Base-by-base conservation (phyloP, 148 eudicot species). In the Silene conica region DNA sequence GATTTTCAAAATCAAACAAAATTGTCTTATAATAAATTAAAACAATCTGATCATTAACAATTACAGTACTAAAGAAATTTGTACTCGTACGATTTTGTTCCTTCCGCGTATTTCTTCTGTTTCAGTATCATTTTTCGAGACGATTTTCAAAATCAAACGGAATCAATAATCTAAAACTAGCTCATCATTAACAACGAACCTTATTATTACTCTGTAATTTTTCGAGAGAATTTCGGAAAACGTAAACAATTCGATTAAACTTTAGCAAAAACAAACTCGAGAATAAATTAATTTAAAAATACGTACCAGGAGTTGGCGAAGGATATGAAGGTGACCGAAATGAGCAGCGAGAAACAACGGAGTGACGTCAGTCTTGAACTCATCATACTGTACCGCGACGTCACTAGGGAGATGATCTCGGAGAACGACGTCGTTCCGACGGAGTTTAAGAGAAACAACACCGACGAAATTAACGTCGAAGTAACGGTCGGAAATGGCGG, bases 401-500 rank as follows among this genome's bases (percentile, higher is more conserved):
- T 84, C 91, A 62, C 72, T 85, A 13, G 93, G 79, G 67, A 73
- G 73, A 21, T 88, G 85, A 63, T 90, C 94, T 25, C 77, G 81
- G 59, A 85, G 74, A 14, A 80, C 25, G 12, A 92, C 73, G 61
- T 78, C 89, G 61, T 84, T 64, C 38, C 83, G 87, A 2, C 89
- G 83, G 28, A 92, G 76, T 82, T 88, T 92, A 38, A 95, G 69
- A 45, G 84, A 68, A 26, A 90, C 94, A 12, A 85, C 89, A 26
- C 94, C 94, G 26, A 90, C 79, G 74, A 81, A 89, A 80, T 92
- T 95, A 5, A 92, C 97, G 82, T 92, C 96, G 52, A 92, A 74
- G 16, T 79, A 80, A 67, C 87, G 85, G 77, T 90, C 90, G 64
- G 71, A 74, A 41, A 87, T 22, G 81, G 80, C 83, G 9, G 89